A percentile compares a stretch with the other conserved stretches of the same genome.
Conservation (phyloP, 1,284 basidiomycete species). For the Xerocomus minutiporus region DNA sequence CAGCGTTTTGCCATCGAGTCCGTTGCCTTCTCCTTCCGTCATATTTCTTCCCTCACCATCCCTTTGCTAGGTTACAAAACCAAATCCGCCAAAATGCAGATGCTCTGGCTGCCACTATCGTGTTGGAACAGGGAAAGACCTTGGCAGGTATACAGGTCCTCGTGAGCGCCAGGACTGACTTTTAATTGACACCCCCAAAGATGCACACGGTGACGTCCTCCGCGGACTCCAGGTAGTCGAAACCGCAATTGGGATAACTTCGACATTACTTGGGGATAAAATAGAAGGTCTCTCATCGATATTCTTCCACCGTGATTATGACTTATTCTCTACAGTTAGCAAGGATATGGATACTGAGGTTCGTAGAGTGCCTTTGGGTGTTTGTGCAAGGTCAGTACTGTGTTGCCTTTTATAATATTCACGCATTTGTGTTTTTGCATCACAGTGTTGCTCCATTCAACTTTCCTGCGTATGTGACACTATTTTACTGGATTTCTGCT, state of each 20-base stretch:
- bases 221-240: constrained; percentile 96
- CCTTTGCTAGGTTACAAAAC: constrained; percentile 63
- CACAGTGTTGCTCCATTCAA: constrained; percentile 86
- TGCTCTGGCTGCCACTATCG: constrained; percentile 72
- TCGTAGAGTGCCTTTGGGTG: constrained; percentile 73
- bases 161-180: neutral
- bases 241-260: constrained; percentile 79
- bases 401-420: constrained; percentile 1
- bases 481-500: neutral
- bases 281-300: constrained; percentile 63
- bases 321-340: constrained; percentile 54
- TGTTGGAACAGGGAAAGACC: constrained; percentile 91
- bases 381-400: constrained; percentile 59
- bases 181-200: constrained; percentile 35
- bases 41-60: constrained; percentile 2
- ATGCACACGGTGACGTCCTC: constrained; percentile 92
- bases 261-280: constrained; percentile 83
- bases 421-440: constrained; percentile 5
- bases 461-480: constrained; percentile 72
- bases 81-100: constrained; percentile 75
- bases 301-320: neutral
- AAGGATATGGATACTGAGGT: constrained; percentile 97
- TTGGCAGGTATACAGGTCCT: constrained; percentile 53
- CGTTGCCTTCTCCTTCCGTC: constrained; percentile 21
- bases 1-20: constrained; percentile 90